Evolutionary conservation across 441 rosid genomes (phyloP), one percentile per base, ranked within the genome.

Genomic region (Daphne laureola): DNA sequence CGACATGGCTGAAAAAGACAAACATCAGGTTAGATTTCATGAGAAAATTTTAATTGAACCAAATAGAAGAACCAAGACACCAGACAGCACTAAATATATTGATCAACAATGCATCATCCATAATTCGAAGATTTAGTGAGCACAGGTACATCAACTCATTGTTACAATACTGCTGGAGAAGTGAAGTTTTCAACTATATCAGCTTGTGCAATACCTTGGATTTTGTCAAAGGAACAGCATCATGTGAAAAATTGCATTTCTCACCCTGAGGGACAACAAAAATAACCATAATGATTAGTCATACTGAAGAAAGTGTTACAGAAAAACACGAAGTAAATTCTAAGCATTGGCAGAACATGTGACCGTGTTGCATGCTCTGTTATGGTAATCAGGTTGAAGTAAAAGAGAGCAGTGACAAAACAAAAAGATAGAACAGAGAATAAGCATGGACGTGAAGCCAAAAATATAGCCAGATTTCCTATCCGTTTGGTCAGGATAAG

Each of bases 191-290:
- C 4, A 31, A 31, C 38, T 31, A 31, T 7, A 31, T 31, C 38
- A 31, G 38, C 53, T 31, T 13, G 26, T 50, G 52, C 27, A 53
- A 48, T 78, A 91, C 98, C 87, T 54, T 71, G 57, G 89, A 86
- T 76, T 91, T 91, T 46, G 96, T 91, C 75, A 84, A 59, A 51
- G 96, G 96, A 40, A 50, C 69, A 1, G 72, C 66, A 65, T 88
- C 98, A 71, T 92, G 98, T 43, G 98, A 92, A 69, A 75, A 92
- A 55, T 78, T 86, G 84, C 98, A 92, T 45, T 86, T 66, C 38
- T 84, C 82, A 54, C 91, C 98, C 95, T 92, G 84, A 57, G 5
- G 59, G 31, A 58, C 62, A 13, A 35, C 53, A 48, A 54, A 55
- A 14, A 51, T 15, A 23, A 17, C 43, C 51, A 31, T 31, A 31